Conservation (phyloP, 1,284 basidiomycete genomes). For the Gomphus sp. region DNA sequence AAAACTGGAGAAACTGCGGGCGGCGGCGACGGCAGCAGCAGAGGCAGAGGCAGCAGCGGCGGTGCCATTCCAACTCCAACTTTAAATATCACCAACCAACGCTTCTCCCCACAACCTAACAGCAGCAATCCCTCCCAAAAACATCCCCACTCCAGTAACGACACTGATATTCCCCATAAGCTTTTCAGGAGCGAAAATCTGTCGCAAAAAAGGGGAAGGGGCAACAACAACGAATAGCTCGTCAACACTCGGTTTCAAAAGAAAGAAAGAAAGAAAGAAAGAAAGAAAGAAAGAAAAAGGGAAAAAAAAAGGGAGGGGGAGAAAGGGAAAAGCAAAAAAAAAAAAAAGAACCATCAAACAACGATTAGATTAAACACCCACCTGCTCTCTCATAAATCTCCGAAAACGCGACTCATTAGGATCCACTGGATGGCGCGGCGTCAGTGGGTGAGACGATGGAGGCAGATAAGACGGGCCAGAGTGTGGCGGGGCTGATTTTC, state of each 20-base stretch:
- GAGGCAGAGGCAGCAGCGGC: too few relatives aligned
- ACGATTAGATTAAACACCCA: background rate
- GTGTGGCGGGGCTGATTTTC: constrained; percentile 43
- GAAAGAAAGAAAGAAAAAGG: too few relatives aligned
- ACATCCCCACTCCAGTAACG: constrained; percentile 50
- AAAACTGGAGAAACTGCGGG: too few relatives aligned
- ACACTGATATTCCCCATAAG: constrained; percentile 62
- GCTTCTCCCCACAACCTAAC: constrained; percentile 63
- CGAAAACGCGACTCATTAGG: constrained; percentile 52
- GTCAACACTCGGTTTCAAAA: too few relatives aligned
- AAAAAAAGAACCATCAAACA: too few relatives aligned
- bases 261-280: too few relatives aligned
- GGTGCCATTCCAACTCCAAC: too few relatives aligned
- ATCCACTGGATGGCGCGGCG: constrained; percentile 29
- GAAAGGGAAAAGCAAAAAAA: too few relatives aligned
- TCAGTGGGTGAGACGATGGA: constrained; percentile 26
- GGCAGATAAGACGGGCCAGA: constrained; percentile 47
- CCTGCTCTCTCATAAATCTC: constrained; percentile 54
- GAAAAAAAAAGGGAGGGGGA: too few relatives aligned
- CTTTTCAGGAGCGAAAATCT: constrained; percentile 53
- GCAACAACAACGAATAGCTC: too few relatives aligned
- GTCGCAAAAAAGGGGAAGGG: background rate
- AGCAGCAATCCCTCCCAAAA: constrained; percentile 54
- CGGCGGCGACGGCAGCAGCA: too few relatives aligned
- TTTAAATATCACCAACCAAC: constrained; percentile 46